Evolutionary conservation across 106 monocot genomes (phyloP).

Genomic region (Cymbidium sinense): DNA sequence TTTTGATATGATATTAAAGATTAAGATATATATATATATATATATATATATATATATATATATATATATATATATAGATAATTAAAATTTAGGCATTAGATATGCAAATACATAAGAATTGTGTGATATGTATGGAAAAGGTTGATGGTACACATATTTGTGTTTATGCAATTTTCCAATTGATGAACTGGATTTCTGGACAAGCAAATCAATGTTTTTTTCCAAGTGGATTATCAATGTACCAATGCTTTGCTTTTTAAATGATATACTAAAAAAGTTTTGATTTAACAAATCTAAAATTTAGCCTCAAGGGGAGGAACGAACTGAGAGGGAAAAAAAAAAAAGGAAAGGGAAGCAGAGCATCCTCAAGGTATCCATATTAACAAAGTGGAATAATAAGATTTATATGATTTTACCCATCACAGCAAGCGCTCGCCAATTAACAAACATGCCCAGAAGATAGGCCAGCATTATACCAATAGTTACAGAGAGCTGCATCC

Average conservation of each 20-base stretch:
- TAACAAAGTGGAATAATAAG: background rate
- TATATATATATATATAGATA: no score
- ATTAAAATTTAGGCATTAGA: no score
- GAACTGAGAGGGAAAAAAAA: background rate
- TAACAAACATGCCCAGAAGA: slow-evolving; percentile 75
- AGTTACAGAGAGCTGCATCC: slow-evolving; percentile 74
- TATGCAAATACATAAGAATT: no score
- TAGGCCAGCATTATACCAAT: slow-evolving; percentile 83
- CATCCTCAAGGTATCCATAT: background rate
- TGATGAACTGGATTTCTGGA: background rate
- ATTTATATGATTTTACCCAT: slow-evolving; percentile 35
- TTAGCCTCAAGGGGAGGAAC: no score
- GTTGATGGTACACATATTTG: background rate
- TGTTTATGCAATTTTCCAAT: background rate
- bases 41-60: no score
- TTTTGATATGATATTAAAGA: no score
- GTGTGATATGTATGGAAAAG: no score
- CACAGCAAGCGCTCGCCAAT: slow-evolving; percentile 83
- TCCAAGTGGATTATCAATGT: no score
- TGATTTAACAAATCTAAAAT: background rate
- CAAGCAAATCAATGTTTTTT: no score
- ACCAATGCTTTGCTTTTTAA: no score
- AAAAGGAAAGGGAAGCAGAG: background rate
- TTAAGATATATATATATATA: no score
- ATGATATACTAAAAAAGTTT: background rate